Conservation (phyloP, 2,329 filamentous ascomycete genomes). For the Fusarium pseudoanthophilum region DNA sequence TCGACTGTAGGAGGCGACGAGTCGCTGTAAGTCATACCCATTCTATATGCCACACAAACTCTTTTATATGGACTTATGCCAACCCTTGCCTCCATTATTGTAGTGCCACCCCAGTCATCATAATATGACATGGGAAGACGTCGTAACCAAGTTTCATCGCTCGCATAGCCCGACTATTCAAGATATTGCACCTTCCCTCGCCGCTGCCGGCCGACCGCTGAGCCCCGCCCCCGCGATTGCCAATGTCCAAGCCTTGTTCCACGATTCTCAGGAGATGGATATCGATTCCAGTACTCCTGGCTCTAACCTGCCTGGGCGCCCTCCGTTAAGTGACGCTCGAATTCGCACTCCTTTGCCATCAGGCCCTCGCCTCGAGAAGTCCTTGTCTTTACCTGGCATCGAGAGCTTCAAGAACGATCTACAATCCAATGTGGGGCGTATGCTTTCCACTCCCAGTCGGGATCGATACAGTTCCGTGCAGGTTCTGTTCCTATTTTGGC, state of each 20-base stretch:
- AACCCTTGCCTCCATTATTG: constrained; percentile 23
- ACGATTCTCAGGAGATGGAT: constrained; percentile 66
- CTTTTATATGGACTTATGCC: constrained; percentile 21
- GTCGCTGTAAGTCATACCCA: constrained; percentile 63
- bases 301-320: constrained; percentile 51
- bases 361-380: constrained; percentile 65
- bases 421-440: constrained; percentile 61
- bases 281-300: constrained; percentile 55
- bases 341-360: constrained; percentile 67
- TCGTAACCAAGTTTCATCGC: constrained; percentile 63
- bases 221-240: constrained; percentile 57
- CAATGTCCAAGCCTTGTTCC: constrained; percentile 54
- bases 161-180: constrained; percentile 63
- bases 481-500: constrained; percentile 66
- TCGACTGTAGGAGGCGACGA: constrained; percentile 65
- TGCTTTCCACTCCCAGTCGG: constrained; percentile 61
- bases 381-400: constrained; percentile 60
- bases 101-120: constrained; percentile 71
- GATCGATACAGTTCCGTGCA: constrained; percentile 65
- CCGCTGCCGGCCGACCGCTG: constrained; percentile 56
- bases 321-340: constrained; percentile 58
- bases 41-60: background rate
- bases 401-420: constrained; percentile 63
- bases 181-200: constrained; percentile 58
- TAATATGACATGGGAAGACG: constrained; percentile 70